These are phyloP conservation scores for Ceratocystis alfenasii DNA, from an alignment of 2,329 filamentous ascomycete genomes.

Conservation along the genomic window DNA sequence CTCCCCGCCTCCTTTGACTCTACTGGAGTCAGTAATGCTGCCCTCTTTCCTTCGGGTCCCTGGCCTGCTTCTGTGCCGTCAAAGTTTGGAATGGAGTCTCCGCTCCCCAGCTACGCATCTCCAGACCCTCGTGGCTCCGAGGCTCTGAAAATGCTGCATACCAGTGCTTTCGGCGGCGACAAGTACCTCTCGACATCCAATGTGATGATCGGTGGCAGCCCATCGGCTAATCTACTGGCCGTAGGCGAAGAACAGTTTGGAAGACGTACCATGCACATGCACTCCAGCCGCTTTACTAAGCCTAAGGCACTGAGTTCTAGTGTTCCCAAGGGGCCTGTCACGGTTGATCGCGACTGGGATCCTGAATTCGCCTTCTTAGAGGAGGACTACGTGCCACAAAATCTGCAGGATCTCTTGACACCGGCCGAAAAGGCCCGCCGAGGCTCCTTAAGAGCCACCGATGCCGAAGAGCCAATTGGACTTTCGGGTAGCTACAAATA, in stretches of 20 bases:
- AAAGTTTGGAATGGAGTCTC: conserved; percentile 79
- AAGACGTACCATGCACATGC: conserved; percentile 61
- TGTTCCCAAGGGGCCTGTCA: conserved; percentile 48
- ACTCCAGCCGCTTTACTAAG: conserved; percentile 55
- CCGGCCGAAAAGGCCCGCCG: conserved; percentile 55
- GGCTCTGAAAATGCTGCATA: conserved; percentile 51
- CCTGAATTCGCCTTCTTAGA: conserved; percentile 62
- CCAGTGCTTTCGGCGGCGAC: conserved; percentile 46
- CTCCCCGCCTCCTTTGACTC: conserved; percentile 93
- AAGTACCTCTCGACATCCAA: conserved; percentile 45
- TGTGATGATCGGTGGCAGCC: conserved; percentile 33
- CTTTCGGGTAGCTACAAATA: conserved; percentile 44
- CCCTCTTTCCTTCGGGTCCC: conserved; percentile 63
- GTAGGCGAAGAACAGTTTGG: conserved; percentile 49
- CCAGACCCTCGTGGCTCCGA: conserved; percentile 50
- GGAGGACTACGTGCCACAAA: conserved; percentile 74
- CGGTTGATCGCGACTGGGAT: conserved; percentile 53
- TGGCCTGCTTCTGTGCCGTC: conserved; percentile 88
- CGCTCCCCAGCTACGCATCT: conserved; percentile 53
- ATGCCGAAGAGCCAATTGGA: conserved; percentile 37
- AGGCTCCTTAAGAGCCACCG: conserved; percentile 45
- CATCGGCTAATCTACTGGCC: conserved; percentile 37
- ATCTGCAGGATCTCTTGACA: conserved; percentile 53
- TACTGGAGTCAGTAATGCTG: conserved; percentile 84
- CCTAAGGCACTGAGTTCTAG: conserved; percentile 57